Evolutionary conservation across 331 rosid genomes (phyloP).

Genomic region (Acacia pycnantha): DNA sequence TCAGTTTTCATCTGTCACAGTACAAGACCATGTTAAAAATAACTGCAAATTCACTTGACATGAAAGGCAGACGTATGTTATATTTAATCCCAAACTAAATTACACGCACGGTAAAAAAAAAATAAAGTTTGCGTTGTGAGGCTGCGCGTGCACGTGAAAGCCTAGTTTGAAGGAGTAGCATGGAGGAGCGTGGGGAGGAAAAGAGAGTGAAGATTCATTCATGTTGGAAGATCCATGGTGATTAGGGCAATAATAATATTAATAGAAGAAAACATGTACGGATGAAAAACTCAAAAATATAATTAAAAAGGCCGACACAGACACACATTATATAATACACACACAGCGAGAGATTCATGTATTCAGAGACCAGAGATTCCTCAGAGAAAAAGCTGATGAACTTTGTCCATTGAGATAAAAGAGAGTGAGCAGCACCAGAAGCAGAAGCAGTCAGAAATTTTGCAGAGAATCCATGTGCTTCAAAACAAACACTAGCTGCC

Average conservation of each 20-base stretch:
- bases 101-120: neutral
- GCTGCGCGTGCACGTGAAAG: neutral
- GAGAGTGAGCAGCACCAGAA: conserved; percentile 19
- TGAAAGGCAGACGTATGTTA: neutral
- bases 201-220: neutral
- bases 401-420: conserved; percentile 15
- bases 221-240: conserved; percentile 30
- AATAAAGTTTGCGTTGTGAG: neutral
- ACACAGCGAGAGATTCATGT: neutral
- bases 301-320: conserved; percentile 25
- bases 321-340: neutral
- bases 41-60: neutral
- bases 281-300: neutral
- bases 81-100: neutral
- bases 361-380: conserved; percentile 33
- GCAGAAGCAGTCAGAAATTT: conserved; percentile 26
- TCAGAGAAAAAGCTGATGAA: conserved; percentile 8
- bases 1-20: neutral
- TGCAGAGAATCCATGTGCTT: conserved; percentile 36
- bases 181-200: neutral
- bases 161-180: neutral
- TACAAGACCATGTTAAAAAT: neutral
- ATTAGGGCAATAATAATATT: conserved; percentile 41
- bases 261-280: neutral
- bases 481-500: conserved; percentile 22